A percentile compares a stretch with the other conserved stretches of the same genome.
Conservation (phyloP, 768 basidiomycete genomes). For the Dendrothele bispora region DNA sequence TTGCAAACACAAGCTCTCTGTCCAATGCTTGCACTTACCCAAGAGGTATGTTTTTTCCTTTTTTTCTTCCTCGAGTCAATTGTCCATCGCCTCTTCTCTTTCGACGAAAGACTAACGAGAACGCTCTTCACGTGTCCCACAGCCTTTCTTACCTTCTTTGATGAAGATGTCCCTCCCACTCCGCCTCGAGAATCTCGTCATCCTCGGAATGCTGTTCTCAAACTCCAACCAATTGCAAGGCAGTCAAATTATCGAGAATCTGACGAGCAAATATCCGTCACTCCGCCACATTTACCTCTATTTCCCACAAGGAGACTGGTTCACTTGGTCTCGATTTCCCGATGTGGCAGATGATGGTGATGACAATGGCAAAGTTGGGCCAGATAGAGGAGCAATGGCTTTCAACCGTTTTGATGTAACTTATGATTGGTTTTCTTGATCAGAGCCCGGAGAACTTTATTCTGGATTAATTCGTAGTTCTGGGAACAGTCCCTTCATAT, state of each 20-base stretch:
- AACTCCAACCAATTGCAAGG: constrained; percentile 12
- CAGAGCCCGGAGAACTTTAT: no score
- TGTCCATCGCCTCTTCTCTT: no score
- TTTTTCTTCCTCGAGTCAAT: background rate
- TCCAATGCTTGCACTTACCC: constrained; percentile 13
- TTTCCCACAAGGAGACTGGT: constrained; percentile 12
- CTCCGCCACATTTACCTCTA: constrained; percentile 12
- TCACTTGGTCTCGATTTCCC: constrained; percentile 11
- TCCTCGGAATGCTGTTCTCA: constrained; percentile 14
- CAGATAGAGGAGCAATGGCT: constrained; percentile 4
- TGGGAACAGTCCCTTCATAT: background rate
- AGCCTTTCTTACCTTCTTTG: constrained; percentile 11
- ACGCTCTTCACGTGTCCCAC: no score
- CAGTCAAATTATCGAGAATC: constrained; percentile 7
- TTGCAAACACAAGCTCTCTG: constrained; percentile 8
- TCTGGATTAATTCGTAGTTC: no score
- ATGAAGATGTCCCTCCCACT: constrained; percentile 11
- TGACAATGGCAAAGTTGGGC: constrained; percentile 2
- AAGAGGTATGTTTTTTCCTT: constrained; percentile 9
- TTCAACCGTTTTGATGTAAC: background rate
- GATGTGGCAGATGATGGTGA: background rate
- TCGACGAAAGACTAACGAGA: no score
- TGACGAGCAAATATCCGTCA: constrained; percentile 8
- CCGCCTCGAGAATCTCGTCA: constrained; percentile 9
- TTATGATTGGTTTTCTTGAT: background rate